A percentile compares a stretch with the other conserved stretches of the same genome.
Conservation (phyloP, 768 basidiomycete genomes). For the Austroboletus eburneus region DNA sequence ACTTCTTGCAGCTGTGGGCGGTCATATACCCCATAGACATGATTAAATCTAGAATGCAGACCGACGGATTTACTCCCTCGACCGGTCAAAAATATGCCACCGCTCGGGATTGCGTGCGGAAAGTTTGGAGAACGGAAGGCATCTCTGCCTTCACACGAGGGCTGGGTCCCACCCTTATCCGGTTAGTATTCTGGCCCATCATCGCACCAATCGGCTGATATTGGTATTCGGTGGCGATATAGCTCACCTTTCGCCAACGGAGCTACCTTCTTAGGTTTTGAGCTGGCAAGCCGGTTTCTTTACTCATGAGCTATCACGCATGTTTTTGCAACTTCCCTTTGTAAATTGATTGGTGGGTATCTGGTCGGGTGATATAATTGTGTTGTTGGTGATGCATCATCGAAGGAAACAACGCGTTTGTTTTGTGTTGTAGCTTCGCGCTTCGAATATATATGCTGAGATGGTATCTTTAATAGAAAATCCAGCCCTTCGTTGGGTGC, state of each 20-base stretch:
- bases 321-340: background rate
- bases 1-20: slow-evolving; percentile 65
- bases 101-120: slow-evolving; percentile 76
- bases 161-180: slow-evolving; percentile 86
- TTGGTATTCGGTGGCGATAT: background rate
- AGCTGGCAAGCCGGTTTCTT: slow-evolving; percentile 78
- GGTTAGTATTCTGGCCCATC: slow-evolving; percentile 44
- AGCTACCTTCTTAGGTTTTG: slow-evolving; percentile 94
- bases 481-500: too few species aligned
- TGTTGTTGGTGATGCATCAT: slow-evolving; percentile 1
- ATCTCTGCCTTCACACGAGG: slow-evolving; percentile 85
- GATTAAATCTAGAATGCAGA: slow-evolving; percentile 95
- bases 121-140: slow-evolving; percentile 82
- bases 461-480: too few species aligned
- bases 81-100: slow-evolving; percentile 81
- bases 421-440: background rate
- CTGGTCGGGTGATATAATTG: background rate
- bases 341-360: background rate
- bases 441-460: background rate
- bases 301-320: slow-evolving; percentile 34
- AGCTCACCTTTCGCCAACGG: slow-evolving; percentile 97
- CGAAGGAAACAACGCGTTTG: background rate
- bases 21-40: slow-evolving; percentile 95
- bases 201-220: slow-evolving; percentile 7
- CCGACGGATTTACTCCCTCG: slow-evolving; percentile 75